phyloP scores from a whole-genome alignment of 2,329 filamentous ascomycete species.

The Penicillium sp. region DNA sequence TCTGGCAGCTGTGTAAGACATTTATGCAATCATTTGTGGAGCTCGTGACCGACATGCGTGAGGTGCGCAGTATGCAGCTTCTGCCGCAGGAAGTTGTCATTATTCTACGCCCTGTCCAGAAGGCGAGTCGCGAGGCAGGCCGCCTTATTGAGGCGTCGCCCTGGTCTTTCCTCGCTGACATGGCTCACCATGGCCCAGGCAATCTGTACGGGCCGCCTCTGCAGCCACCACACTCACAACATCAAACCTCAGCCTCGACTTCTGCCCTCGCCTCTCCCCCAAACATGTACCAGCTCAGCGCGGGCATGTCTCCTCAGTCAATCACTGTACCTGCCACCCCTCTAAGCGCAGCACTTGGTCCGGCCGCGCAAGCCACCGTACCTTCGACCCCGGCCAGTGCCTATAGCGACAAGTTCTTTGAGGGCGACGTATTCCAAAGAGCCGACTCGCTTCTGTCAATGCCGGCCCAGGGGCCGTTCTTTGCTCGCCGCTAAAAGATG shows the following conservation, averaged over 20 bases:
- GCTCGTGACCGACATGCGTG: conserved; percentile 47
- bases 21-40: conserved; percentile 51
- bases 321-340: conserved; percentile 76
- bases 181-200: conserved; percentile 33
- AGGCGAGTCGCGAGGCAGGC: conserved; percentile 75
- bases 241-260: conserved; percentile 32
- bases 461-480: conserved; percentile 42
- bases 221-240: conserved; percentile 32
- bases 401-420: conserved; percentile 50
- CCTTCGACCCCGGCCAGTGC: conserved; percentile 58
- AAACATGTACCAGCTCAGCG: conserved; percentile 25
- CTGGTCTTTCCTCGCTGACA: conserved; percentile 57
- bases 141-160: conserved; percentile 66
- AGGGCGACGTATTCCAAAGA: conserved; percentile 50
- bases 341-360: conserved; percentile 81
- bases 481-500: conserved; percentile 37
- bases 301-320: conserved; percentile 47
- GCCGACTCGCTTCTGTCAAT: conserved; percentile 49
- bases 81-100: conserved; percentile 65
- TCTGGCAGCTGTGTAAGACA: conserved; percentile 67
- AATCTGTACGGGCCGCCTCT: conserved; percentile 38
- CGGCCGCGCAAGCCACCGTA: conserved; percentile 85
- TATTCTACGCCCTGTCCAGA: conserved; percentile 76
- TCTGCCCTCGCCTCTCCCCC: conserved; percentile 20
- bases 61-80: conserved; percentile 48